A percentile compares a stretch with the other conserved stretches of the same genome.
Conservation (phyloP, 2,329 filamentous ascomycete species). For the Dactylellina leptospora region DNA sequence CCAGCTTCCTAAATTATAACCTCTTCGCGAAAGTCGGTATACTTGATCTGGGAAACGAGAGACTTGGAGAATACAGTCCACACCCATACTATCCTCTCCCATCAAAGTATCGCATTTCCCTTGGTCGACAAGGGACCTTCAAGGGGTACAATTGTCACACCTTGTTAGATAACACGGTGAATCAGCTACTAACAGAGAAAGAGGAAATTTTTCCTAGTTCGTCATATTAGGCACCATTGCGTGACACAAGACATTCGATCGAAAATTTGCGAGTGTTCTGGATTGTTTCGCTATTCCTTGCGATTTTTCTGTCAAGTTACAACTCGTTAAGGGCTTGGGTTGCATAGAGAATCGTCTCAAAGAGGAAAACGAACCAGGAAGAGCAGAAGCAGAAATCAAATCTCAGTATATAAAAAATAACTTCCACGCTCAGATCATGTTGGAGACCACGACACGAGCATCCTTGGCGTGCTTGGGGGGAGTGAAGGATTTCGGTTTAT, state of each 20-base stretch:
- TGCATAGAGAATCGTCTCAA: neutral
- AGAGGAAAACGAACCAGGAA: neutral
- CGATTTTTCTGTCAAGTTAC: neutral
- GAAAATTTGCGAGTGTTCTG: constrained; percentile 3
- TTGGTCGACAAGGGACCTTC: too few species aligned
- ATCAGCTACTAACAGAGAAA: too few species aligned
- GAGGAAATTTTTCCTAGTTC: constrained; percentile 7
- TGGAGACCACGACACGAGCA: constrained; percentile 8
- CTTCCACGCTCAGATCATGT: neutral
- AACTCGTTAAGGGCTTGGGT: neutral
- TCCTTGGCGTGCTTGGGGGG: constrained; percentile 29
- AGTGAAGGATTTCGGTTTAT: constrained; percentile 20
- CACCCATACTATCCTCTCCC: neutral
- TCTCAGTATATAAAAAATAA: neutral
- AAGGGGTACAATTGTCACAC: neutral
- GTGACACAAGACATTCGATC: constrained; percentile 48
- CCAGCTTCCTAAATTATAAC: constrained; percentile 20
- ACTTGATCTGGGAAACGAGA: constrained; percentile 2
- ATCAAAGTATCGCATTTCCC: too few species aligned
- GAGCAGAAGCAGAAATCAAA: constrained; percentile 4
- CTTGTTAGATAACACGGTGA: neutral
- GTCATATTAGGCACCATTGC: constrained; percentile 53
- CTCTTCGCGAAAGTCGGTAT: too few species aligned
- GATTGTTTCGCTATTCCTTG: constrained; percentile 11
- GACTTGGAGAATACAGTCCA: neutral